Percentiles rank a stretch among this genome's conserved stretches.
Evolutionary conservation across 2,329 filamentous ascomycete species (phyloP).

Genomic region (Blastomyces parvus): DNA sequence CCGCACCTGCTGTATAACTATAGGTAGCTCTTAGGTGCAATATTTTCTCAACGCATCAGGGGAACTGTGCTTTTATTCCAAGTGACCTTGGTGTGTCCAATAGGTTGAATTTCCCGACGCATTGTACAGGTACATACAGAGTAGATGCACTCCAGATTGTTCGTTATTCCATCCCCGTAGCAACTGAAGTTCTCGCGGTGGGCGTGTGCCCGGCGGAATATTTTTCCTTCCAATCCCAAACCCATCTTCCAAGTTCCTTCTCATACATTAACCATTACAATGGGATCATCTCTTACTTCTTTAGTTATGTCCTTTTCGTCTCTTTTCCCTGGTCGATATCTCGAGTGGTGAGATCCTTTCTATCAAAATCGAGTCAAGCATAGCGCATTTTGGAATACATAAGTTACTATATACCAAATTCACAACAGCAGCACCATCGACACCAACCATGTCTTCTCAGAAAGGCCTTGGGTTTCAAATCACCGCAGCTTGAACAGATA

Average conservation of each 20-base stretch:
- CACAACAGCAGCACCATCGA: neutral
- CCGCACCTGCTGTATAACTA: constrained; percentile 6
- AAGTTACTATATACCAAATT: no score
- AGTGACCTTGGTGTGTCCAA: neutral
- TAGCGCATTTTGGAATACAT: neutral
- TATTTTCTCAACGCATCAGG: neutral
- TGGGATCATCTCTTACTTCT: no score
- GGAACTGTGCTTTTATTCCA: constrained; percentile 1
- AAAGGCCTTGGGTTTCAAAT: constrained; percentile 4
- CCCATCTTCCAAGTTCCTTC: no score
- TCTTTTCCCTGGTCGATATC: no score
- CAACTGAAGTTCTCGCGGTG: no score
- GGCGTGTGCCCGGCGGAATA: no score
- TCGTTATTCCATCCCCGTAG: no score
- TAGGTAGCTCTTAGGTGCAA: neutral
- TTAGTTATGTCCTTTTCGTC: no score
- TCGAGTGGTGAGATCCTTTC: no score
- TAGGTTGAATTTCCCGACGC: neutral
- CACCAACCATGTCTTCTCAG: neutral
- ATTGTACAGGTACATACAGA: neutral
- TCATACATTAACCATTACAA: no score
- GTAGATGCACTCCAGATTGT: neutral
- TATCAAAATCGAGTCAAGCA: neutral
- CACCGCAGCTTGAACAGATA: neutral
- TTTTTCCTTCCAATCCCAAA: no score